Base-by-base conservation (phyloP, 345 rosid genomes). In the Eucalyptus tenuipes region DNA sequence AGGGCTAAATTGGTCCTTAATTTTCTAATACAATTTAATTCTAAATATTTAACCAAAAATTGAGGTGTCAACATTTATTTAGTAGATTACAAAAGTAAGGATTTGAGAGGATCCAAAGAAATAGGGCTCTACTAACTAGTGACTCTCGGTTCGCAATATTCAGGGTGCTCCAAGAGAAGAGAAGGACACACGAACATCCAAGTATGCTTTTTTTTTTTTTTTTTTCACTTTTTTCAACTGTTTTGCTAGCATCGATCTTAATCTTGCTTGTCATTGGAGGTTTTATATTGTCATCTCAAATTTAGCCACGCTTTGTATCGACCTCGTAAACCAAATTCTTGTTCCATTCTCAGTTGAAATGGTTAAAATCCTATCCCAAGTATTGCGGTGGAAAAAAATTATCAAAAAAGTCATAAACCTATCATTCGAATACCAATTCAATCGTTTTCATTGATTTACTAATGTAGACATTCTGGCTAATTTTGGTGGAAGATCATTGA, bases 391-490 rank as follows among this genome's bases (percentile, higher is more conserved):
- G 68, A 3, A 25, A 61, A 61, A 61, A 12, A 12, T 13, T 0
- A 61, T 12, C 7, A 61, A 61, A 61, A 61, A 6, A 0, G 33
- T 27, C 14, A 1, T 61, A 61, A 13, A 61, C 7, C 7, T 61
- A 61, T 61, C 27, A 1, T 61, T 10, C 3, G 0, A 1, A 12
- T 57, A 27, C 64, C 29, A 57, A 57, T 57, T 57, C n/a, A 57
- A 57, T 57, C 1, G 0, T 57, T 25, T 57, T 57, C 10, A 0
- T 25, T 27, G n/a, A 57, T 25, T 57, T 10, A 11, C 0, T 10
- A 3, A 25, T 57, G n/a, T 57, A 57, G 13, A 10, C 0, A 57
- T 57, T 57, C 3, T 11, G 3, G n/a, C n/a, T 25, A 57, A 57
- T 25, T 57, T 57, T 57, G 13, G 64, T 14, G 3, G 2, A 11